Percentiles rank a stretch among this genome's conserved stretches.
phyloP scores from a whole-genome alignment of 257 asterid species.

The Primulina tabacum region DNA sequence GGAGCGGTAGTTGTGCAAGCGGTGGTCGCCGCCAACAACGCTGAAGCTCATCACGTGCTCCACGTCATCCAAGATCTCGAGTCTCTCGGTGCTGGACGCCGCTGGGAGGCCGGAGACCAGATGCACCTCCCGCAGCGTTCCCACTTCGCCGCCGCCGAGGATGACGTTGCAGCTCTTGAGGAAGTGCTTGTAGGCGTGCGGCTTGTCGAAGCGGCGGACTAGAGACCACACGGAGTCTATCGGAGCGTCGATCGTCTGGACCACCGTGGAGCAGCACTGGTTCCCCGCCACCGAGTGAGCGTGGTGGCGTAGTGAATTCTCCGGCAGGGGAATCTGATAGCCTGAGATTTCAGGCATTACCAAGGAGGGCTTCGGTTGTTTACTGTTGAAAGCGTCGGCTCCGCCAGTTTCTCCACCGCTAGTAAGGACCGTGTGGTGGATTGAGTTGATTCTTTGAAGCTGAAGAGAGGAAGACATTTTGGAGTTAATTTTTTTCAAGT shows the following conservation, averaged over 20 bases:
- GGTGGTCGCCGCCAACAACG: slow-evolving; percentile 51
- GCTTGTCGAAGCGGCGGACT: slow-evolving; percentile 23
- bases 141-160: slow-evolving; percentile 43
- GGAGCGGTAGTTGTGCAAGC: slow-evolving; percentile 42
- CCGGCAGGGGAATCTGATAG: background rate
- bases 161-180: slow-evolving; percentile 24
- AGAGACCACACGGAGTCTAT: slow-evolving; percentile 17
- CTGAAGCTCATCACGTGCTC: slow-evolving; percentile 42
- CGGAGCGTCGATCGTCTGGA: slow-evolving; percentile 14
- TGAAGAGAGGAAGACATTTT: background rate
- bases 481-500: background rate
- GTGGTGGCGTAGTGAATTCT: background rate
- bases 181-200: slow-evolving; percentile 25
- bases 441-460: background rate
- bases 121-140: slow-evolving; percentile 43
- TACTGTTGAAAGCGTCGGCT: background rate
- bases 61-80: slow-evolving; percentile 45
- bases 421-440: background rate
- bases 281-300: background rate
- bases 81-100: slow-evolving; percentile 46
- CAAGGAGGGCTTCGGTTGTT: background rate
- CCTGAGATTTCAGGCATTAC: background rate
- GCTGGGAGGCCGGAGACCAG: slow-evolving; percentile 51
- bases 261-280: background rate
- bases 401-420: background rate